Conservation (phyloP, 345 rosid genomes). For the Lepidium aucheri region DNA sequence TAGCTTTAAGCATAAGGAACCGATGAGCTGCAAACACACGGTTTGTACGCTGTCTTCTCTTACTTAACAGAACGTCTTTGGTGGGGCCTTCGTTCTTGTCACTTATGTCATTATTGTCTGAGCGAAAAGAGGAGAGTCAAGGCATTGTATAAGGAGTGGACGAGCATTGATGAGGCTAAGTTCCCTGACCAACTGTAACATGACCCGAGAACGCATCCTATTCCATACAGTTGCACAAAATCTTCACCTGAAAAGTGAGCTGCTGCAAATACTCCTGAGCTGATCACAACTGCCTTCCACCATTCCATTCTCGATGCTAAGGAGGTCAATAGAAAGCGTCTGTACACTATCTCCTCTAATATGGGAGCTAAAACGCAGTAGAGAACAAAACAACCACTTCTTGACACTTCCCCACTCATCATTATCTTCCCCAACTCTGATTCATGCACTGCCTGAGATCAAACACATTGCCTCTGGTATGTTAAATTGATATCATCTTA, state of each 20-base stretch:
- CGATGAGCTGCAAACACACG: constrained; percentile 3
- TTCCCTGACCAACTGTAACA: constrained; percentile 76
- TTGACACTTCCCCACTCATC: constrained; percentile 38
- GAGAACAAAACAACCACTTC: constrained; percentile 43
- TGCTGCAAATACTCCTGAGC: constrained; percentile 63
- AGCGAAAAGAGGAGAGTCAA: constrained; percentile 33
- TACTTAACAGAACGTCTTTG: background rate
- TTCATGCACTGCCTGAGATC: constrained; percentile 39
- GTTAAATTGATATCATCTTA: constrained; percentile 11
- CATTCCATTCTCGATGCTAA: constrained; percentile 52
- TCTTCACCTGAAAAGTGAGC: constrained; percentile 72
- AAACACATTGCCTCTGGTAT: background rate
- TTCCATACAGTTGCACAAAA: constrained; percentile 51
- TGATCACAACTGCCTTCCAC: constrained; percentile 47
- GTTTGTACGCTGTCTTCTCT: constrained; percentile 12
- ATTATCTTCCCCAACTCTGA: constrained; percentile 54
- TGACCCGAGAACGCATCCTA: constrained; percentile 63
- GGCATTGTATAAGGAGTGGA: constrained; percentile 78
- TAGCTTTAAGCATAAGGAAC: background rate
- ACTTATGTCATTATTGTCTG: background rate
- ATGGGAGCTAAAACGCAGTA: constrained; percentile 60
- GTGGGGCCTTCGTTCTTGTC: background rate
- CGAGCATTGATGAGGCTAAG: constrained; percentile 44
- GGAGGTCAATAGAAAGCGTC: constrained; percentile 66
- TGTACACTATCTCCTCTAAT: constrained; percentile 69